Base-by-base conservation (phyloP, 495 filamentous ascomycete genomes). In the Neurospora sp. region DNA sequence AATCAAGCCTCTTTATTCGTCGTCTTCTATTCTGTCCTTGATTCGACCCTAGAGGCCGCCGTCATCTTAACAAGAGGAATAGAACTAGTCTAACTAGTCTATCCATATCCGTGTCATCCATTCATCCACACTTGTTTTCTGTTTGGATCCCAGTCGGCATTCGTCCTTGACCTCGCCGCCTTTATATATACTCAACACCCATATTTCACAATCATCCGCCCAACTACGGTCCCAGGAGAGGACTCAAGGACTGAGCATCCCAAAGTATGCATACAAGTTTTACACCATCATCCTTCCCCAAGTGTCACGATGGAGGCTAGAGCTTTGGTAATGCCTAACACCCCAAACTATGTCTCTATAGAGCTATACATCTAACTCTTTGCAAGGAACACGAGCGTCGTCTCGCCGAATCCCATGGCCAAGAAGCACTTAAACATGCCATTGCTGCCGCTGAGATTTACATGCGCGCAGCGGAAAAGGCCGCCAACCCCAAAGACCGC, bases 361-460 rank as follows among this genome's bases (percentile, higher is more conserved):
- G 79, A 80, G 76, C 83, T 74, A 71, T 62, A 70, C 74, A 71
- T 77, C 74, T 78, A 20, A 78, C 60, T 31, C n/a, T 27, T 27
- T 23, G 62, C 72, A 81, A 94, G 91, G 88, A 85, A 83, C 87
- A 86, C 74, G 90, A 93, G 80, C 82, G 81, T 39, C 84, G 84
- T 73, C 82, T 93, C 71, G 84, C 84, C 44, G 79, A 74, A 35
- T 85, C 90, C 23, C 80, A 81, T 38, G 91, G 87, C 69, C 89
- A 90, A 71, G 86, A 90, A 42, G 94, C 95, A 23, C 84, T 97
- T 69, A 82, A 90, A 44, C 87, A 90, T 75, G 90, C 92, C 72
- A 92, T 96, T 78, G 82, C 87, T 74, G 92, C 92, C 35, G 90
- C 88, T 18, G 92, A 97, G 77, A 81, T 91, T 62, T 93, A 93